Conservation (phyloP, 192 early-diverging fungal genomes). For the Dissophora ornata region DNA sequence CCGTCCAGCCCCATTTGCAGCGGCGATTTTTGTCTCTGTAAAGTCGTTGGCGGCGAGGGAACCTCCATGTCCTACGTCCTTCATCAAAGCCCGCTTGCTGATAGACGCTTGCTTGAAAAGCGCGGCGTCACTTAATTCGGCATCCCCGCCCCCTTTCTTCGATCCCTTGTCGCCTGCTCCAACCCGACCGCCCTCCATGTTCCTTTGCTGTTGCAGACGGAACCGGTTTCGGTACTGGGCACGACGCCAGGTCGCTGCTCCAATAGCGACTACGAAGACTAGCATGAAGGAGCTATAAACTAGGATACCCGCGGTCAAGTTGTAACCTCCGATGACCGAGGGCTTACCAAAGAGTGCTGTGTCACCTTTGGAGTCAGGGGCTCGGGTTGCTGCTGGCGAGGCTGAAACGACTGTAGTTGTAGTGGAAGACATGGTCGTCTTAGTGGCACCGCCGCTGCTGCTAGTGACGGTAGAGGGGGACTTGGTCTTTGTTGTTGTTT, state of each 20-base stretch:
- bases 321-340: slow-evolving; percentile 32
- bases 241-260: slow-evolving; percentile 34
- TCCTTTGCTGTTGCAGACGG: slow-evolving; percentile 21
- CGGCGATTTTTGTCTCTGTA: slow-evolving; percentile 31
- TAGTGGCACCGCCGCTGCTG: not conserved
- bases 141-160: slow-evolving; percentile 7
- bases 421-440: slow-evolving; percentile 14
- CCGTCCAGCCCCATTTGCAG: slow-evolving; percentile 45
- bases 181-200: slow-evolving; percentile 28
- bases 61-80: slow-evolving; percentile 35
- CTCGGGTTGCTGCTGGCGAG: not conserved
- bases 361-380: slow-evolving; percentile 34
- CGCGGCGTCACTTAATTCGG: slow-evolving; percentile 35
- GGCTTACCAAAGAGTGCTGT: slow-evolving; percentile 37
- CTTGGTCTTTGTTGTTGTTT: slow-evolving; percentile 7
- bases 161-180: slow-evolving; percentile 7
- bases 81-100: slow-evolving; percentile 48
- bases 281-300: slow-evolving; percentile 36
- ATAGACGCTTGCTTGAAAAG: slow-evolving; percentile 50
- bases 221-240: slow-evolving; percentile 43
- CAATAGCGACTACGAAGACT: slow-evolving; percentile 25
- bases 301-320: slow-evolving; percentile 46
- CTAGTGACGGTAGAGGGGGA: not conserved
- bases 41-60: slow-evolving; percentile 16
- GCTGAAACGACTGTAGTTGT: not conserved